Base-by-base conservation (phyloP, 2,329 filamentous ascomycete species). In the Bipolaris sorokiniana region DNA sequence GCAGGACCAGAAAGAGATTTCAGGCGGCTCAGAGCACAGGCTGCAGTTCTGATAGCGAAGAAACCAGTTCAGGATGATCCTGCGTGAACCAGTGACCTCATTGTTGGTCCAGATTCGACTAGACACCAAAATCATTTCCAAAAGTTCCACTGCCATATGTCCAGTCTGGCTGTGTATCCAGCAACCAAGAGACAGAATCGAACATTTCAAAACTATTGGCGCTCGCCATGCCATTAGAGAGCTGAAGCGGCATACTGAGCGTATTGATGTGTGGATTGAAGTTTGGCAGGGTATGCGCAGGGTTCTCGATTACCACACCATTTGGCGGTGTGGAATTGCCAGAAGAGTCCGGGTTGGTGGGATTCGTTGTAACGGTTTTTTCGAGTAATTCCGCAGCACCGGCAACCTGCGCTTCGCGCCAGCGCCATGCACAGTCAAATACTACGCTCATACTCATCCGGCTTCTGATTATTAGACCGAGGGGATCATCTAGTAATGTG, bases 121-220 rank as follows among this genome's bases (percentile, higher is more conserved):
- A 42, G 23, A 71, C 63, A 22, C 67, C 68, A 56, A 75, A 75
- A 22, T 75, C 72, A 31, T 71, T 65, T 6, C 69, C 66, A 46
- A 73, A 74, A 1, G 62, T 63, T 1, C 64, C 64, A 10, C 65
- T 59, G 3, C 69, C 65, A 48, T 71, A 75, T 31, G 70, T 68
- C 72, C 72, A 75, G 33, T 74, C 72, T 7, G 65, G 68, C 56
- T 76, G 74, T 89, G 92, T 91, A 74, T 97, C 93, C 58, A 97
- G 81, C 82, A 96, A 92, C 93, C 93, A 97, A 75, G 94, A 91
- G 68, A 97, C 83, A 1, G 93, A 91, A 77, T 97, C 92, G 71
- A 96, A 97, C 60, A 96, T 91, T 74, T 96, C 78, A 33, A 78
- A 80, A 44, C 76, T 77, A 47, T 77, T 79, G 44, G 77, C 76